These are phyloP conservation scores for Penicillium crustosum DNA, from an alignment of 2,329 filamentous ascomycete genomes.

Conservation along the genomic window DNA sequence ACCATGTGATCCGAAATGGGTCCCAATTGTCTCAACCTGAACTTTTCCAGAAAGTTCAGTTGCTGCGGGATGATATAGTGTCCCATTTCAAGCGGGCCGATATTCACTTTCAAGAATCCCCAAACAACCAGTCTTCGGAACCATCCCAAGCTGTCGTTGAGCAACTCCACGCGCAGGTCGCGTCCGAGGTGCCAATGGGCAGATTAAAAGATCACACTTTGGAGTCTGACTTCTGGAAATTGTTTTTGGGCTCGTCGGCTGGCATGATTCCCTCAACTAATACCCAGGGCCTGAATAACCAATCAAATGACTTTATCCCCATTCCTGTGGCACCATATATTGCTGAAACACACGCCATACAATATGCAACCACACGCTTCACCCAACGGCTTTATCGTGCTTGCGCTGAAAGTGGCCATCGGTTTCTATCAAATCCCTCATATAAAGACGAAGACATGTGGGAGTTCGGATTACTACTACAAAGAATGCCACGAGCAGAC, in stretches of 20 bases:
- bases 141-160: background rate
- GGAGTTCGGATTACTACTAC: conserved; percentile 14
- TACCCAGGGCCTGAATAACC: background rate
- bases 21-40: conserved; percentile 2
- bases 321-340: background rate
- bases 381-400: conserved; percentile 17
- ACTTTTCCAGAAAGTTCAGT: conserved; percentile 5
- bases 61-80: conserved; percentile 10
- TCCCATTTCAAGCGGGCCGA: conserved; percentile 1
- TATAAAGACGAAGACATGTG: conserved; percentile 13
- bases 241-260: conserved; percentile 1
- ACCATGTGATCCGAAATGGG: background rate
- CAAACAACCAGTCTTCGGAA: background rate
- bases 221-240: background rate
- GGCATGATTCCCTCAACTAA: conserved; percentile 1
- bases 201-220: background rate
- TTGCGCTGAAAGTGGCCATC: conserved; percentile 14
- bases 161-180: background rate
- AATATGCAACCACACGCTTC: conserved; percentile 15
- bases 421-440: conserved; percentile 2
- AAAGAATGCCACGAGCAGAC: conserved; percentile 10
- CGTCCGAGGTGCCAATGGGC: background rate
- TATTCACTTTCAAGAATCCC: background rate
- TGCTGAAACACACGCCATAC: background rate
- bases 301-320: background rate